Evolutionary conservation across 257 asterid species (phyloP), one percentile per base, ranked within the genome.

Genomic region (Rehmannia glutinosa): DNA sequence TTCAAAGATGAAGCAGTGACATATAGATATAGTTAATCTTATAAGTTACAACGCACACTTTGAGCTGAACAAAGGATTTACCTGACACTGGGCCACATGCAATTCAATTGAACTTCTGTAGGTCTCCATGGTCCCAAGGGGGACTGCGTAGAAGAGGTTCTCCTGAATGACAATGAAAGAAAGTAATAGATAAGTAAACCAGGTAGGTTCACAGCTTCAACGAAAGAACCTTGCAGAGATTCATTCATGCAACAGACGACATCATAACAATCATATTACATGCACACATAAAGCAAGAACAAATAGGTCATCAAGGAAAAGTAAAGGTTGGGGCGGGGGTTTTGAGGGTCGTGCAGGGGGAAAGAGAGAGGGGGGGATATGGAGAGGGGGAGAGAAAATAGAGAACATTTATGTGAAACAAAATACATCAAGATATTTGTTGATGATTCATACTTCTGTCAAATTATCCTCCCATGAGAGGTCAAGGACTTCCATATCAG

Each of bases 31-130:
- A 65, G 65, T 33, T 27, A 38, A 50, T 16, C 23, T 15, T 33
- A 72, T 16, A 33, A 59, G 43, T 68, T 39, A 55, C 21, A 64
- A 11, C 15, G 33, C 76, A 24, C 30, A 63, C 32, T 46, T 32
- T 62, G 54, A 62, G 38, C 62, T 39, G 47, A 46, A 52, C 5
- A 53, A 36, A 61, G 38, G 52, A 71, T 64, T 70, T 94, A 94
- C 99, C 99, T 89, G 88, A 58, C 30, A 70, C 69, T 80, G 87
- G 10, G 74, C 67, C 68, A 74, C 86, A 63, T 71, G 86, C 11
- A 86, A 89, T 78, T 80, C 90, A 64, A 91, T 64, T 68, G 91
- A 83, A 43, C 74, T 85, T 71, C 76, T 82, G 83, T 89, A 95
- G 16, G 83, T 69, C 76, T 80, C 86, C 81, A 83, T 69, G 13